phyloP scores from a whole-genome alignment of 306 rosid genomes.

The Mimosa pudica region DNA sequence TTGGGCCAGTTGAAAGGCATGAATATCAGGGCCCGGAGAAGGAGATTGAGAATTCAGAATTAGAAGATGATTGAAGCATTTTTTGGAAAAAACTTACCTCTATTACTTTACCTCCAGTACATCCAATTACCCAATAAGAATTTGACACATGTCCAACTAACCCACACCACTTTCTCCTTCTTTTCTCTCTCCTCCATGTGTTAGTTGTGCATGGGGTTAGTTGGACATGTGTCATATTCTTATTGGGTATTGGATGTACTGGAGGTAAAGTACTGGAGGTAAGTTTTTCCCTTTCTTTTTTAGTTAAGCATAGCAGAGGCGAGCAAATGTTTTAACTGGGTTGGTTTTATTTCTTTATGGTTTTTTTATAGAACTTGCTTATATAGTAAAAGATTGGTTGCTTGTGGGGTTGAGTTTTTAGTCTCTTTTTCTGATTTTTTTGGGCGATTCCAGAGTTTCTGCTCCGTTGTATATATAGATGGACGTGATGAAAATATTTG shows the following conservation, averaged over 20 bases:
- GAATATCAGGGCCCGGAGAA: constrained; percentile 22
- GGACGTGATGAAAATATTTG: constrained; percentile 9
- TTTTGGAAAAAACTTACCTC: no score
- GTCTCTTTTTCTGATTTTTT: neutral
- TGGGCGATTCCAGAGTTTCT: neutral
- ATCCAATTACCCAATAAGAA: no score
- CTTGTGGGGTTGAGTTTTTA: neutral
- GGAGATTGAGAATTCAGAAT: constrained; percentile 37
- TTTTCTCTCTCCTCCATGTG: no score
- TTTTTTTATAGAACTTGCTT: neutral
- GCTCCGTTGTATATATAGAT: neutral
- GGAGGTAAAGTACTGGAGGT: no score
- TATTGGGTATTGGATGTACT: no score
- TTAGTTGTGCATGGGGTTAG: no score
- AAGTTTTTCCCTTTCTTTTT: neutral
- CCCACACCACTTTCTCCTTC: no score
- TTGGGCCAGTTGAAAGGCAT: constrained; percentile 37
- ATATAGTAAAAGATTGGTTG: neutral
- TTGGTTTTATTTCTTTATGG: neutral
- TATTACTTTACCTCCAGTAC: no score
- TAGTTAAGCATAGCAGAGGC: constrained; percentile 2
- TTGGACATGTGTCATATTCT: no score
- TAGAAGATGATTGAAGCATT: constrained; percentile 41
- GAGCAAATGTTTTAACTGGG: neutral
- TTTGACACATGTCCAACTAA: no score